Percentiles rank a stretch among this genome's conserved stretches.
Conservation (phyloP, 2,329 filamentous ascomycete species). For the Cercospora sp. region DNA sequence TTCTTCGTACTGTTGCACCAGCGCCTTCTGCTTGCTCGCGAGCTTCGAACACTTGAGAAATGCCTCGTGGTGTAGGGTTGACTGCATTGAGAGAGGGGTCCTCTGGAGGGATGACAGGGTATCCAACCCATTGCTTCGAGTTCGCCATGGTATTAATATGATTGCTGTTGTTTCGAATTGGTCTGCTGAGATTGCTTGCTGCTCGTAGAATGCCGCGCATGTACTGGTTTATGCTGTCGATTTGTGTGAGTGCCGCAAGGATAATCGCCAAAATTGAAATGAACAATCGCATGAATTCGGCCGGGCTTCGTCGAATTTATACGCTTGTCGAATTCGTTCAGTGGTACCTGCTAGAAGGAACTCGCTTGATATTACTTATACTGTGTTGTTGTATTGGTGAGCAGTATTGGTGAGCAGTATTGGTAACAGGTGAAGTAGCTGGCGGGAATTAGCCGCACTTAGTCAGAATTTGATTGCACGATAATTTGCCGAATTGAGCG, state of each 20-base stretch:
- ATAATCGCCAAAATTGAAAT: conserved; percentile 45
- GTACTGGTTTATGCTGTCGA: conserved; percentile 31
- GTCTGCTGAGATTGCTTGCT: conserved; percentile 30
- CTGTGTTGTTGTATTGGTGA: background rate
- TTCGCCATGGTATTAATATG: conserved; percentile 36
- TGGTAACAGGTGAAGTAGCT: background rate
- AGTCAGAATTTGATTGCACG: background rate
- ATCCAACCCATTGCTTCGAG: conserved; percentile 45
- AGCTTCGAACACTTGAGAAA: conserved; percentile 81
- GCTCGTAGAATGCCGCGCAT: conserved; percentile 44
- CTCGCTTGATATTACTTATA: conserved; percentile 1
- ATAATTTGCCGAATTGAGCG: background rate
- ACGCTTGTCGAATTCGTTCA: background rate
- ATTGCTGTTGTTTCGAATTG: conserved; percentile 35
- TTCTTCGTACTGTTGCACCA: conserved; percentile 81
- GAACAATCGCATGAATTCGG: conserved; percentile 29
- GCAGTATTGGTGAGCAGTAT: background rate
- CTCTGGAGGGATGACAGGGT: conserved; percentile 51
- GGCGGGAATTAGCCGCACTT: background rate
- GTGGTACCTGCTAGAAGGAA: conserved; percentile 18
- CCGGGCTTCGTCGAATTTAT: conserved; percentile 15
- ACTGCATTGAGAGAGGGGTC: conserved; percentile 49
- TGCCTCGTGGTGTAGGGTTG: conserved; percentile 70
- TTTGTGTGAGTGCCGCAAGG: conserved; percentile 33
- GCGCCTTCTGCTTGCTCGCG: conserved; percentile 84